Percentiles rank a stretch among this genome's conserved stretches.
phyloP scores from a whole-genome alignment of 2,329 filamentous ascomycete genomes.

The Beauveria sp. region DNA sequence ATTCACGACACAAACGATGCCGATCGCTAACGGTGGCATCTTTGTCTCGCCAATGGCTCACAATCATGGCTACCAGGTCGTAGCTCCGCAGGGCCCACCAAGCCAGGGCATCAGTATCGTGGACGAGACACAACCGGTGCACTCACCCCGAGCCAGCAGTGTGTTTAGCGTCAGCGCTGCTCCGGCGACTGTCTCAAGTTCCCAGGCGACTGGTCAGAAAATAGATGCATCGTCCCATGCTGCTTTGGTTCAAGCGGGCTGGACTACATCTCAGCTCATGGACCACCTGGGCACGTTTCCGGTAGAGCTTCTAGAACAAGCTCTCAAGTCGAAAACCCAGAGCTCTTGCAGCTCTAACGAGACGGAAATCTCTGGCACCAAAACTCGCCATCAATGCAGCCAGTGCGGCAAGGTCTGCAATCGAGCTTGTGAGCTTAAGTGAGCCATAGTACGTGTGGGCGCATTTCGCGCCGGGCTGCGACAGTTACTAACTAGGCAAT shows the following conservation, averaged over 20 bases:
- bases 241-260: not conserved
- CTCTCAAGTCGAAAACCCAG: slow-evolving; percentile 18
- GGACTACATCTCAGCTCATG: slow-evolving; percentile 12
- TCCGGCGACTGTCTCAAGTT: not conserved
- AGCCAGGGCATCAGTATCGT: slow-evolving; percentile 9
- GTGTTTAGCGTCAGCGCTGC: not conserved
- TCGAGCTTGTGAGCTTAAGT: slow-evolving; percentile 52
- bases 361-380: slow-evolving; percentile 11
- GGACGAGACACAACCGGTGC: not conserved
- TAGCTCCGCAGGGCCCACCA: not conserved
- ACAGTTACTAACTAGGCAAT: not conserved
- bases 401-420: slow-evolving; percentile 39
- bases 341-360: not conserved
- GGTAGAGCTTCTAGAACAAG: slow-evolving; percentile 24
- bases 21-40: not conserved
- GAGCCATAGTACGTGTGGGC: slow-evolving; percentile 17
- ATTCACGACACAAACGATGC: not conserved
- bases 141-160: not conserved
- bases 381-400: slow-evolving; percentile 24
- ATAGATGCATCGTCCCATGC: not conserved
- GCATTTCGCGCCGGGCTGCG: slow-evolving; percentile 13
- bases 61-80: not conserved
- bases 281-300: slow-evolving; percentile 22
- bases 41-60: not conserved
- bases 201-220: not conserved